A percentile compares a stretch with the other conserved stretches of the same genome.
Conservation (phyloP, 225 moss, liverwort and hornwort genomes). For the Bryum argenteum region DNA sequence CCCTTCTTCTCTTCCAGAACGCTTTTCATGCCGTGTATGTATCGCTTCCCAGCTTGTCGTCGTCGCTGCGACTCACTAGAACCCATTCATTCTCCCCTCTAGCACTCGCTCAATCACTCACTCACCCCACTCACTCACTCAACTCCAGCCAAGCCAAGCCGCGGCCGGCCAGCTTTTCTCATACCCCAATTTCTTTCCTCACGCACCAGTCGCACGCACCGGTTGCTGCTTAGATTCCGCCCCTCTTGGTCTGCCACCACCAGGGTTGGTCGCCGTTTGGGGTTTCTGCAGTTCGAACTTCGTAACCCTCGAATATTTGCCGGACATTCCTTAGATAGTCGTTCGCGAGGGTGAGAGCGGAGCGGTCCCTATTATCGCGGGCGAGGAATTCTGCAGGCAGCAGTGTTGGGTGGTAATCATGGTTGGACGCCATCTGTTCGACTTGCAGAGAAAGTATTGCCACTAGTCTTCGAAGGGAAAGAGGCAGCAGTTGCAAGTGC, state of each 20-base stretch:
- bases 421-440: slow-evolving; percentile 55
- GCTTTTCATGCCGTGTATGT: slow-evolving; percentile 6
- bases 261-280: slow-evolving; percentile 16
- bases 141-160: not conserved
- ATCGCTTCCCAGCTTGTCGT: not conserved
- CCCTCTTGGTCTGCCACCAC: not conserved
- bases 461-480: slow-evolving; percentile 34
- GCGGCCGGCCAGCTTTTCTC: slow-evolving; percentile 1
- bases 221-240: slow-evolving; percentile 28
- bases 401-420: slow-evolving; percentile 33
- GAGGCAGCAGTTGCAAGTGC: slow-evolving; percentile 29
- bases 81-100: not conserved
- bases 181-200: slow-evolving; percentile 18
- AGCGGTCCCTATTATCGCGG: slow-evolving; percentile 10
- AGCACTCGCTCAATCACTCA: not conserved
- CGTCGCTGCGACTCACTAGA: not conserved
- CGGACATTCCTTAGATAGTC: not conserved
- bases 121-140: not conserved
- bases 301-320: not conserved
- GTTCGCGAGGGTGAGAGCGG: not conserved
- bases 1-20: not conserved
- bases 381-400: slow-evolving; percentile 17
- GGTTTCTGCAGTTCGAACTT: slow-evolving; percentile 29
- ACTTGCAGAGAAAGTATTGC: slow-evolving; percentile 60
- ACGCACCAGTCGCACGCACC: not conserved